A percentile compares a stretch with the other conserved stretches of the same genome.
Evolutionary conservation across 2,329 filamentous ascomycete genomes (phyloP).

Genomic region (Teratosphaeria epicoccoides): DNA sequence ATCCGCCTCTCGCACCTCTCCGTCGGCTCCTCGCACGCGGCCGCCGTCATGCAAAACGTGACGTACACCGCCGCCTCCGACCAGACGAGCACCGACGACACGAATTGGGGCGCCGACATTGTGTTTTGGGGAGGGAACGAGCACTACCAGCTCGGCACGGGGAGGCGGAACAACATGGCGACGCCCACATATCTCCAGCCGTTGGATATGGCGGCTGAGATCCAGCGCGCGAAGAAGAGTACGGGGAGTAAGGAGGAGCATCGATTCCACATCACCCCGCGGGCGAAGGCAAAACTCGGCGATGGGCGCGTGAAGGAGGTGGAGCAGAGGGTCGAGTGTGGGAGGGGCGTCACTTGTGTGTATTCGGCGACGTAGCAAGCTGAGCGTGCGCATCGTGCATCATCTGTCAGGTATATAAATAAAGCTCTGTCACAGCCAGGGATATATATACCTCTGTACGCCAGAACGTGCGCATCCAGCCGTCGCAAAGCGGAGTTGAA

Average conservation of each 20-base stretch:
- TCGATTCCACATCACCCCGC: slow-evolving; percentile 71
- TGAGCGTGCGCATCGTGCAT: too few species aligned
- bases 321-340: slow-evolving; percentile 84
- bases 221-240: slow-evolving; percentile 49
- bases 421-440: too few species aligned
- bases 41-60: slow-evolving; percentile 74
- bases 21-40: slow-evolving; percentile 69
- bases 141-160: slow-evolving; percentile 83
- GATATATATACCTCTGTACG: too few species aligned
- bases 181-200: slow-evolving; percentile 70
- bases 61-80: slow-evolving; percentile 42
- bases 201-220: slow-evolving; percentile 54
- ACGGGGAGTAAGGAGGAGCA: slow-evolving; percentile 54
- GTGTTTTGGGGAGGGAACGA: slow-evolving; percentile 95
- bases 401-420: too few species aligned
- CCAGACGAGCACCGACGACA: slow-evolving; percentile 50
- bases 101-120: slow-evolving; percentile 80
- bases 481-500: too few species aligned
- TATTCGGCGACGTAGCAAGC: slow-evolving; percentile 53
- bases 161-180: slow-evolving; percentile 70
- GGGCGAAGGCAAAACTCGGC: slow-evolving; percentile 56
- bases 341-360: slow-evolving; percentile 68
- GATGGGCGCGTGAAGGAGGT: slow-evolving; percentile 59
- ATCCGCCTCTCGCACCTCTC: slow-evolving; percentile 66
- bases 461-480: too few species aligned